Evolutionary conservation across 2,329 filamentous ascomycete genomes (phyloP), one percentile per base, ranked within the genome.

Genomic region (Gaeumannomyces tritici): DNA sequence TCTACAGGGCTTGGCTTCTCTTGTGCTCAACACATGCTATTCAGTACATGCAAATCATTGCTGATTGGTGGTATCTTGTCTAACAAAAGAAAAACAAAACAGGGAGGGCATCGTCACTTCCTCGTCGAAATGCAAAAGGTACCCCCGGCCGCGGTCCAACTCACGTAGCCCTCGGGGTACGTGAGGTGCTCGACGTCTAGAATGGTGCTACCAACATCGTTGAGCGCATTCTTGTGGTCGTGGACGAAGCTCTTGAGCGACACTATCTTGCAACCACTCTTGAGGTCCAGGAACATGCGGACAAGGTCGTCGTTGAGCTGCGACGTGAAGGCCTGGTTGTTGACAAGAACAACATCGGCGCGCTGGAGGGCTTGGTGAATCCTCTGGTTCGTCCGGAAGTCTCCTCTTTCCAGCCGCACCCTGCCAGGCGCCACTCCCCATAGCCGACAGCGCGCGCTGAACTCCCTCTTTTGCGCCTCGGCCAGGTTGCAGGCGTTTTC

Each of bases 241-340:
- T 90, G 87, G 18, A 95, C 91, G 72, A 99, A 99, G 1, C 89
- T 92, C 76, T 95, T 96, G 64, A 99, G 82, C 61, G 91, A 96
- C 55, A 98, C 89, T 63, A 99, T 89, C 73, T 89, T 89, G 74
- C 90, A 93, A 3, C 93, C 93, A 62, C 90, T 83, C 75, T 97
- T 98, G 65, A 98, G 79, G 70, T 99, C 95, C 64, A 99, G 79
- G 70, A 99, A 98, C 78, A 96, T 91, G 69, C 91, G 86, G 67
- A 93, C 85, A 57, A 99, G 80, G 65, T 86, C 85, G 70, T 91
- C 89, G 75, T 98, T 99, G 62, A 97, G 83, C 68, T 88, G 83
- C 18, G 93, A 88, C 7, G 89, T 93, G 75, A 99, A 99, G 2
- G 92, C 95, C 75, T 98, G 93, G 76, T 99, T 99, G 79, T 99